Percentiles rank a stretch among this genome's conserved stretches.
Conservation (phyloP, 768 basidiomycete species). For the Pleurotus platypus region DNA sequence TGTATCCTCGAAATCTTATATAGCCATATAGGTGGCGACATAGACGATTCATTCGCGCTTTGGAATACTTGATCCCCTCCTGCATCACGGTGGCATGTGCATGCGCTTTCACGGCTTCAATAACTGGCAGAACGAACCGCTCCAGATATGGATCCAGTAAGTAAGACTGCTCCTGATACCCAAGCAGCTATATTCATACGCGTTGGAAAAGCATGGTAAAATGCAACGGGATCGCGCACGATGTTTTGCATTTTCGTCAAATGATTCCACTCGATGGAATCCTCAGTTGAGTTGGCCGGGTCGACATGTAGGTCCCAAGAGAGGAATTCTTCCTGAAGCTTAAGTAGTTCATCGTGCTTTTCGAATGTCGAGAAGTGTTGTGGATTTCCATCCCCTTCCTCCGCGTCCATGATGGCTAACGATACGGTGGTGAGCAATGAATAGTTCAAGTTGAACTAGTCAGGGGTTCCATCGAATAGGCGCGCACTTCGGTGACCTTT, state of each 20-base stretch:
- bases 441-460: too few relatives aligned
- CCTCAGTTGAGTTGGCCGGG: slow-evolving; percentile 36
- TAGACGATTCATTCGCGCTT: slow-evolving; percentile 45
- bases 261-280: slow-evolving; percentile 34
- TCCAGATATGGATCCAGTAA: slow-evolving; percentile 90
- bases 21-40: slow-evolving; percentile 71
- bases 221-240: slow-evolving; percentile 33
- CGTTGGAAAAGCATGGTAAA: neutral
- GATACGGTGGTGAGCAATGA: too few relatives aligned
- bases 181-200: slow-evolving; percentile 27
- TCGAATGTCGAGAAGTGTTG: slow-evolving; percentile 57
- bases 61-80: slow-evolving; percentile 23
- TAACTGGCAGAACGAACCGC: slow-evolving; percentile 69
- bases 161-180: slow-evolving; percentile 92
- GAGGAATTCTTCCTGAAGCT: slow-evolving; percentile 49
- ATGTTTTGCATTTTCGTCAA: slow-evolving; percentile 43
- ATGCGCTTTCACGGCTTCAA: slow-evolving; percentile 56
- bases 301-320: slow-evolving; percentile 39
- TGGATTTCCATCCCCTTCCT: slow-evolving; percentile 38
- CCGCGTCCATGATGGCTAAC: slow-evolving; percentile 12
- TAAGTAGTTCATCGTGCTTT: slow-evolving; percentile 54
- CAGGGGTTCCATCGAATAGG: neutral
- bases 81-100: slow-evolving; percentile 38
- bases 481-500: too few relatives aligned
- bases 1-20: slow-evolving; percentile 86